Evolutionary conservation across 2,329 filamentous ascomycete species (phyloP), one percentile per base, ranked within the genome.

Genomic region (Neopestalotiopsis rosae): DNA sequence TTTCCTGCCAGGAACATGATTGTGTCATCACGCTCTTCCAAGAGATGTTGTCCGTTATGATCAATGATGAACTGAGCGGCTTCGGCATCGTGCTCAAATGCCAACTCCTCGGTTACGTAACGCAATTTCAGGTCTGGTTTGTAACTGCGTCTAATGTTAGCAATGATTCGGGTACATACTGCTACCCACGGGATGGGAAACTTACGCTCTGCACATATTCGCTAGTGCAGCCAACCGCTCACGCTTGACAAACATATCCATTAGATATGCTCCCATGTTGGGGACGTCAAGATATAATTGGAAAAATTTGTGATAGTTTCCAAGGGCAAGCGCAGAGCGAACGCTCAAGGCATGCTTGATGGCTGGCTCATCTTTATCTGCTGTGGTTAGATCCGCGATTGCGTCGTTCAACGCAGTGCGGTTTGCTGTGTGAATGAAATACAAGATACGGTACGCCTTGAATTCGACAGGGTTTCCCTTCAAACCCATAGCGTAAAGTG

Each of bases 341-440:
- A 98, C 94, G 74, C 92, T 89, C 76, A 99, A 85, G 52, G 96
- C 96, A 84, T 99, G 95, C 83, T 94, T 94, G 80, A 99, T 92
- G 70, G 94, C 88, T 71, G 81, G 84, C 81, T 96, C 91, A 81
- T 90, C 87, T 86, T 98, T 98, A 85, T 98, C 96, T 95, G 94
- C 90, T 88, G 91, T 84, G 83, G 95, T 98, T 96, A 99, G 93
- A 93, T 98, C 95, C 88, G 95, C 94, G 86, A 99, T 89, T 79
- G 95, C 91, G 88, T 98, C 94, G 88, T 98, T 98, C 88, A 99
- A 92, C 83, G 95, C 95, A 83, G 94, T 95, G 84, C 94, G 94
- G 85, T 98, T 99, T 88, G 94, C 95, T 77, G 96, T 98, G 83
- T 98, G 95, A 83, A 99, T 96, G 86, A 97, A 97, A 89, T 99